phyloP scores from a whole-genome alignment of 2,329 filamentous ascomycete species.

The Cadophora sp. region DNA sequence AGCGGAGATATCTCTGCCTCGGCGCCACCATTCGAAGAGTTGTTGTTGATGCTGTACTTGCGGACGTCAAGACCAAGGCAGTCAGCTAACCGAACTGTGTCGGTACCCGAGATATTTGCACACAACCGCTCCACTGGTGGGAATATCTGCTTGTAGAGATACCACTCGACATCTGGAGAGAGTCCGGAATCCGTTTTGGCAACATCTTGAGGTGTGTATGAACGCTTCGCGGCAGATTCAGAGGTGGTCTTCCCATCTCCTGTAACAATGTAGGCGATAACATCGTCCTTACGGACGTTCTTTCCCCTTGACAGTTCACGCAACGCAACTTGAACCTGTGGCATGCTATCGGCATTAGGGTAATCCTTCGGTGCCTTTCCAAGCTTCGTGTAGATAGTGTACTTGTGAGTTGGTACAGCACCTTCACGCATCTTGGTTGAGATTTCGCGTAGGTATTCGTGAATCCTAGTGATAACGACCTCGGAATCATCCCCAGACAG shows the following conservation, averaged over 20 bases:
- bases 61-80: slow-evolving; percentile 90
- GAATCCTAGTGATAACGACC: slow-evolving; percentile 84
- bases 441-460: slow-evolving; percentile 90
- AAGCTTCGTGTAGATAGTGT: slow-evolving; percentile 97
- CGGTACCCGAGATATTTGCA: slow-evolving; percentile 92
- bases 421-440: slow-evolving; percentile 85
- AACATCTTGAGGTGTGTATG: slow-evolving; percentile 85
- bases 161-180: slow-evolving; percentile 94
- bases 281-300: slow-evolving; percentile 88
- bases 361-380: slow-evolving; percentile 94
- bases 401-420: slow-evolving; percentile 79
- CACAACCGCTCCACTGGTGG: slow-evolving; percentile 97
- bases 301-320: slow-evolving; percentile 88
- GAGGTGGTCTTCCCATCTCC: slow-evolving; percentile 66
- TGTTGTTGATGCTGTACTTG: slow-evolving; percentile 79
- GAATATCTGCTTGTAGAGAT: slow-evolving; percentile 97
- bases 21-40: slow-evolving; percentile 55
- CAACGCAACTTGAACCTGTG: slow-evolving; percentile 93
- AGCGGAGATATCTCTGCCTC: slow-evolving; percentile 85
- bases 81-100: slow-evolving; percentile 87
- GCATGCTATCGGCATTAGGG: slow-evolving; percentile 93
- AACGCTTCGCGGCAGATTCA: slow-evolving; percentile 83
- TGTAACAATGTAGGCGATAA: slow-evolving; percentile 95
- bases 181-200: slow-evolving; percentile 77
- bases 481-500: slow-evolving; percentile 94